These are phyloP conservation scores for Stellera chamaejasme DNA, from an alignment of 345 rosid genomes.

Conservation along the genomic window DNA sequence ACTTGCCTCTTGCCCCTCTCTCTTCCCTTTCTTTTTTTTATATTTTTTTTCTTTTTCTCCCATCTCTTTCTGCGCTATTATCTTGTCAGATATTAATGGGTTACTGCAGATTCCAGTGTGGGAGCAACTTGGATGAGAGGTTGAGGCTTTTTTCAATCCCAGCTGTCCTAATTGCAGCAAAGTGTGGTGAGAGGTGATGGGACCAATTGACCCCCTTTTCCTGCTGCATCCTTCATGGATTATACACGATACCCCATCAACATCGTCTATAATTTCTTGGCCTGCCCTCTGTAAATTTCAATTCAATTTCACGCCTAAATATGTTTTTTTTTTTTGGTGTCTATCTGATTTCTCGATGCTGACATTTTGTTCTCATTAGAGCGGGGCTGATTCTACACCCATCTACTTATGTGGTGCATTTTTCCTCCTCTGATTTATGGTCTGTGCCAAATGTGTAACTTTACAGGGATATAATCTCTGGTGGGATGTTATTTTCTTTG, in stretches of 20 bases:
- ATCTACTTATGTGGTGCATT: slow-evolving; percentile 2
- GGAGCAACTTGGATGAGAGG: slow-evolving; percentile 12
- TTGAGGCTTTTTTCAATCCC: slow-evolving; percentile 24
- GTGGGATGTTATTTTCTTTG: neutral
- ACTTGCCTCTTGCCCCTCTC: neutral
- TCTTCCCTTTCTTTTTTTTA: neutral
- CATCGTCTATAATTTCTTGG: slow-evolving; percentile 44
- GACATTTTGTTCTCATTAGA: slow-evolving; percentile 23
- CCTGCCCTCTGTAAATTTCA: slow-evolving; percentile 30
- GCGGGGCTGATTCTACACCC: slow-evolving; percentile 9
- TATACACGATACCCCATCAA: slow-evolving; percentile 47
- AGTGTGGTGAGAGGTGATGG: slow-evolving; percentile 32
- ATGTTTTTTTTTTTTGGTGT: slow-evolving; percentile 8
- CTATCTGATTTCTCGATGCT: slow-evolving; percentile 20
- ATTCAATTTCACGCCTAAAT: neutral
- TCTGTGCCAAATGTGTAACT: neutral
- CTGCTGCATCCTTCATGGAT: slow-evolving; percentile 22
- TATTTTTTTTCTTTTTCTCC: neutral
- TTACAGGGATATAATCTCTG: neutral
- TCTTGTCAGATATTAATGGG: slow-evolving; percentile 42
- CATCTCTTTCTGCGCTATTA: slow-evolving; percentile 8
- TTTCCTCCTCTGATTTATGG: slow-evolving; percentile 6
- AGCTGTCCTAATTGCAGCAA: slow-evolving; percentile 31
- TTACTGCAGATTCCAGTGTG: slow-evolving; percentile 30
- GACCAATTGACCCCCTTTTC: slow-evolving; percentile 34